phyloP scores from a whole-genome alignment of 192 early-diverging fungal genomes.

The Linnemannia schmuckeri region DNA sequence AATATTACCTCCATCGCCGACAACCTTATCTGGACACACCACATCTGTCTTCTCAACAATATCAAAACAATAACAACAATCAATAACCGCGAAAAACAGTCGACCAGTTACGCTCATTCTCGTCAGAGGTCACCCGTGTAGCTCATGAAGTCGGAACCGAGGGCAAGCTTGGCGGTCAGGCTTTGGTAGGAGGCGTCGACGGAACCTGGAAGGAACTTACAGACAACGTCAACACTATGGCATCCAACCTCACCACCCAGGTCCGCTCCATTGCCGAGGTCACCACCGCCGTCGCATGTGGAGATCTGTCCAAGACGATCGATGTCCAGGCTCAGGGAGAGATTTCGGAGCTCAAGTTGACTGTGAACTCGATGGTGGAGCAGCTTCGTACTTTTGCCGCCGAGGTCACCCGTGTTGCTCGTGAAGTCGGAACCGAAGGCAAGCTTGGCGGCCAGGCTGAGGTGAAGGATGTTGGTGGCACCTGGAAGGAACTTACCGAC shows the following conservation, averaged over 20 bases:
- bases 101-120: conserved; percentile 70
- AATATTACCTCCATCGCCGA: neutral
- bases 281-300: neutral
- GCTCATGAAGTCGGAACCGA: conserved; percentile 79
- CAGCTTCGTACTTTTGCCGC: conserved; percentile 62
- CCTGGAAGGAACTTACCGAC: conserved; percentile 73
- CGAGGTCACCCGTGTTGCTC: conserved; percentile 74
- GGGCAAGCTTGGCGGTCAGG: conserved; percentile 78
- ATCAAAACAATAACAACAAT: neutral
- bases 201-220: conserved; percentile 82
- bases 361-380: conserved; percentile 55
- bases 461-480: conserved; percentile 68
- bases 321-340: neutral
- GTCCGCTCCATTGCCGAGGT: neutral
- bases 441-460: conserved; percentile 73
- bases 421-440: conserved; percentile 77
- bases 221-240: conserved; percentile 79
- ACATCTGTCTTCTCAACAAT: neutral
- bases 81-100: conserved; percentile 57
- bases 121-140: conserved; percentile 68
- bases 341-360: neutral
- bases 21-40: neutral
- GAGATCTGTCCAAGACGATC: neutral
- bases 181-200: conserved; percentile 67
- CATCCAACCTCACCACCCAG: neutral